Conservation (phyloP, 345 rosid species). For the Eucalyptus tenuipes region DNA sequence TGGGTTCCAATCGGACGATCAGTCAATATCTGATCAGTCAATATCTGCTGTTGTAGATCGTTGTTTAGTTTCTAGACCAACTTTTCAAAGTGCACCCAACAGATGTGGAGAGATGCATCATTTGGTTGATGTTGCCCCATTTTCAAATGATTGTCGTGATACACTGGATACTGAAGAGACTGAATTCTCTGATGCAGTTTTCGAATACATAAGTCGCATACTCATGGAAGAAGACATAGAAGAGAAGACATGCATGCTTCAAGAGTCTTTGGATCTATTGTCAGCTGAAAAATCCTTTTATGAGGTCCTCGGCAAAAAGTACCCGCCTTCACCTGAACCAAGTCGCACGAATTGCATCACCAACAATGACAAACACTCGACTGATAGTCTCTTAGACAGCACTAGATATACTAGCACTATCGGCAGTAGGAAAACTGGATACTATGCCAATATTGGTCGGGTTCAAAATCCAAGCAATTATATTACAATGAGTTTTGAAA, state of each 20-base stretch:
- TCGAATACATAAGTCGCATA: slow-evolving; percentile 56
- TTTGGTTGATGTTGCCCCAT: neutral
- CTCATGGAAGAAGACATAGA: slow-evolving; percentile 73
- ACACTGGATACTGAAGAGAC: slow-evolving; percentile 8
- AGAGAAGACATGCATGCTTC: slow-evolving; percentile 47
- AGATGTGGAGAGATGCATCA: neutral
- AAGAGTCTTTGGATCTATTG: slow-evolving; percentile 56
- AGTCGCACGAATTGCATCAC: neutral
- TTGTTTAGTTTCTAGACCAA: neutral
- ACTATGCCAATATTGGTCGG: neutral
- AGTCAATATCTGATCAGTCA: neutral
- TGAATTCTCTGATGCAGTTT: slow-evolving; percentile 43
- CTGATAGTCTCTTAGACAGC: neutral
- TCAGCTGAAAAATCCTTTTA: slow-evolving; percentile 64
- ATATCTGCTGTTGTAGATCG: neutral
- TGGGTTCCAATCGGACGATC: neutral
- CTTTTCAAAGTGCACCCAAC: neutral
- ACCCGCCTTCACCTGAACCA: slow-evolving; percentile 30
- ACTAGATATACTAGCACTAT: neutral
- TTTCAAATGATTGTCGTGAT: neutral
- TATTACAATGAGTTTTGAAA: neutral
- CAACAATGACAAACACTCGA: neutral
- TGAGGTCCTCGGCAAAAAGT: slow-evolving; percentile 49
- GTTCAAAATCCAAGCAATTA: neutral
- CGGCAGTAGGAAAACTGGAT: neutral